Percentiles rank a stretch among this genome's conserved stretches.
These are phyloP conservation scores for Russula olivacea DNA, from an alignment of 768 basidiomycete genomes.

Conservation along the genomic window DNA sequence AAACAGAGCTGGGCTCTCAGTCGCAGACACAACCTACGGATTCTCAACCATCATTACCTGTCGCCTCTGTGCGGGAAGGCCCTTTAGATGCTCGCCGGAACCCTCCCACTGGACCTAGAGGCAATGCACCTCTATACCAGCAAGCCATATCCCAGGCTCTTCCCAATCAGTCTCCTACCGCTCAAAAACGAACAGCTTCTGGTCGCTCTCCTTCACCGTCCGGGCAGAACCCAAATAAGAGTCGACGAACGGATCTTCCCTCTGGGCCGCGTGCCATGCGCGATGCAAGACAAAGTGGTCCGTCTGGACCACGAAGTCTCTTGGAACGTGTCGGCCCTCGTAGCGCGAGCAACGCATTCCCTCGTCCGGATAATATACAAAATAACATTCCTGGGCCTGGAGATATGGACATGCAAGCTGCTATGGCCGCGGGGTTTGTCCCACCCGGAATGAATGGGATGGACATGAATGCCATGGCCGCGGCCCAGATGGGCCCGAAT, in stretches of 20 bases:
- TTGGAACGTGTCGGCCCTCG: conserved; percentile 66
- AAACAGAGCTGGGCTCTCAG: conserved; percentile 30
- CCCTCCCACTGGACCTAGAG: conserved; percentile 45
- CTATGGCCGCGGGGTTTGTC: conserved; percentile 39
- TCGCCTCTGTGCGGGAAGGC: conserved; percentile 28
- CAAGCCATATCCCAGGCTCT: conserved; percentile 45
- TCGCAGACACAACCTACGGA: conserved; percentile 32
- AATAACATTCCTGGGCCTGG: conserved; percentile 59
- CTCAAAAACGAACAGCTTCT: conserved; percentile 28
- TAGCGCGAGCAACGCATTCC: conserved; percentile 1
- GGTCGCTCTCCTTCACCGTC: conserved; percentile 29
- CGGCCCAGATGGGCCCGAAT: conserved; percentile 44
- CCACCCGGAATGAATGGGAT: conserved; percentile 38
- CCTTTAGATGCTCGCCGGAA: conserved; percentile 40
- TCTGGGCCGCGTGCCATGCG: conserved; percentile 83
- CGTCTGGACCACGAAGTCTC: conserved; percentile 52
- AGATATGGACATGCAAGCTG: conserved; percentile 40
- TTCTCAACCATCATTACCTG: conserved; percentile 28
- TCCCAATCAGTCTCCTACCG: conserved; percentile 22
- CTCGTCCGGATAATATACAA: conserved; percentile 57
- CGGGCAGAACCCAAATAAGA: conserved; percentile 46
- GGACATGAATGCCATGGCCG: conserved; percentile 59
- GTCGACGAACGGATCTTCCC: conserved; percentile 69
- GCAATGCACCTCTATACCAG: conserved; percentile 54
- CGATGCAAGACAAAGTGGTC: conserved; percentile 31